Percentiles rank a stretch among this genome's conserved stretches.
Conservation (phyloP, 768 basidiomycete genomes). For the Boletus barrowsii region DNA sequence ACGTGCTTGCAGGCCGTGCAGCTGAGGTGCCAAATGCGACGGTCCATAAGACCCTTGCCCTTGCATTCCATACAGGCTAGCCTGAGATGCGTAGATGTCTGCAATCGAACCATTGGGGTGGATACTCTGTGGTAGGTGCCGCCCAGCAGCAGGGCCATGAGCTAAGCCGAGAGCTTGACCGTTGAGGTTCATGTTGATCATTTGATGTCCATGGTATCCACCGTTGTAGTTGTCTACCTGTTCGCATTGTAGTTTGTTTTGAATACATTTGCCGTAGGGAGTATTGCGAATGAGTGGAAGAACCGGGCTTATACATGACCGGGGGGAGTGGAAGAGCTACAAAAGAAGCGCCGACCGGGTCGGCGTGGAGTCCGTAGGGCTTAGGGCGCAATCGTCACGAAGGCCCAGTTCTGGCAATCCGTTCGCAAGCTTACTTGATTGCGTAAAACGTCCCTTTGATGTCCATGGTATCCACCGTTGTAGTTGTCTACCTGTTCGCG, state of each 20-base stretch:
- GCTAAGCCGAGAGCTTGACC: constrained; percentile 52
- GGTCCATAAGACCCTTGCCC: constrained; percentile 59
- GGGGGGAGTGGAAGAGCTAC: too few species aligned
- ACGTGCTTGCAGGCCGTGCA: constrained; percentile 65
- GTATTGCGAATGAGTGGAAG: constrained; percentile 98
- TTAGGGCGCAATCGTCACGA: too few species aligned
- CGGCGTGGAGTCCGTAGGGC: too few species aligned
- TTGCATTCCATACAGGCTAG: constrained; percentile 58
- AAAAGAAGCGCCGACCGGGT: too few species aligned
- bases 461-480: constrained; percentile 54
- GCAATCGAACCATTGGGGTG: constrained; percentile 53
- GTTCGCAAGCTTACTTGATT: too few species aligned
- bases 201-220: constrained; percentile 59
- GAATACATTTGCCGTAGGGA: constrained; percentile 98
- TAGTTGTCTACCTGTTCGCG: constrained; percentile 83
- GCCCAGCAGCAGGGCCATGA: constrained; percentile 41
- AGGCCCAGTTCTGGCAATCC: too few species aligned
- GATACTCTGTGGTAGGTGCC: constrained; percentile 55
- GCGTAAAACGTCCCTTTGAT: constrained; percentile 39
- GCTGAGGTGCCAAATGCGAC: constrained; percentile 46
- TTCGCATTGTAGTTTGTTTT: constrained; percentile 96
- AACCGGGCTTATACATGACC: constrained; percentile 51
- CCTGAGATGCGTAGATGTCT: constrained; percentile 65
- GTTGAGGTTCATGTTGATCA: constrained; percentile 53
- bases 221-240: constrained; percentile 66